Percentiles rank a stretch among this genome's conserved stretches.
phyloP scores from a whole-genome alignment of 139 green algal species.

The Ettlia oleoabundans region DNA sequence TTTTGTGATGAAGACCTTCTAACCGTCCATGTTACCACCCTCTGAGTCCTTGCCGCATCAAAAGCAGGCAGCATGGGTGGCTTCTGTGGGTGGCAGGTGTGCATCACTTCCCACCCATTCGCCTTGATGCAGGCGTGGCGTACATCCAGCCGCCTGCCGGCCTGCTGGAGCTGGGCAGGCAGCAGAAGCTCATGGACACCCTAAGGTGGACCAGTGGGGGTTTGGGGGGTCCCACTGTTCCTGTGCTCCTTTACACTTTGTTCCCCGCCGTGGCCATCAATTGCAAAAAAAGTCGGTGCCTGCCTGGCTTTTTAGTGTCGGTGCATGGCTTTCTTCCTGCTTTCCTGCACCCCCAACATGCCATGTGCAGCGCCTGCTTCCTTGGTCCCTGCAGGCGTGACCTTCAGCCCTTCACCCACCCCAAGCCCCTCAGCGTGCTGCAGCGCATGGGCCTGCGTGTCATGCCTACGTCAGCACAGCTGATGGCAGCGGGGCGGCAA shows the following conservation, averaged over 20 bases:
- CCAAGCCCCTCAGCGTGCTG: conserved; percentile 1
- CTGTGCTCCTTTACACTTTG: too few relatives aligned
- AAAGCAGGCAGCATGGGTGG: too few relatives aligned
- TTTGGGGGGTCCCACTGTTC: too few relatives aligned
- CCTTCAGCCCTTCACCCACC: conserved; percentile 22
- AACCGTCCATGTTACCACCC: too few relatives aligned
- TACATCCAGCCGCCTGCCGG: conserved; percentile 28
- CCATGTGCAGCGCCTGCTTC: too few relatives aligned
- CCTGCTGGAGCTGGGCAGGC: conserved; percentile 46
- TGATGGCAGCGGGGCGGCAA: conserved; percentile 25
- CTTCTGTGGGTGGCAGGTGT: too few relatives aligned
- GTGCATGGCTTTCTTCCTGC: too few relatives aligned
- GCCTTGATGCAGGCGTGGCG: conserved; percentile 1
- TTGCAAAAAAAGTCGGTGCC: background rate
- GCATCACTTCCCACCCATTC: background rate
- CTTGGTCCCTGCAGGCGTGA: conserved; percentile 9
- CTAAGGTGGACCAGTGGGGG: conserved; percentile 4
- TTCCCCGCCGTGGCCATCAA: background rate
- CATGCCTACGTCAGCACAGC: conserved; percentile 42
- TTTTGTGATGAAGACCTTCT: too few relatives aligned
- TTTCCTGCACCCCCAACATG: too few relatives aligned
- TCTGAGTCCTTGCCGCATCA: too few relatives aligned
- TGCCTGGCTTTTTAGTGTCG: background rate
- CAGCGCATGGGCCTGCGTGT: conserved; percentile 18
- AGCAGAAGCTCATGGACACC: conserved; percentile 15